Evolutionary conservation across 1,139 yeast genomes (phyloP), one percentile per base, ranked within the genome.

Genomic region (Magnusiomyces suaveolens): DNA sequence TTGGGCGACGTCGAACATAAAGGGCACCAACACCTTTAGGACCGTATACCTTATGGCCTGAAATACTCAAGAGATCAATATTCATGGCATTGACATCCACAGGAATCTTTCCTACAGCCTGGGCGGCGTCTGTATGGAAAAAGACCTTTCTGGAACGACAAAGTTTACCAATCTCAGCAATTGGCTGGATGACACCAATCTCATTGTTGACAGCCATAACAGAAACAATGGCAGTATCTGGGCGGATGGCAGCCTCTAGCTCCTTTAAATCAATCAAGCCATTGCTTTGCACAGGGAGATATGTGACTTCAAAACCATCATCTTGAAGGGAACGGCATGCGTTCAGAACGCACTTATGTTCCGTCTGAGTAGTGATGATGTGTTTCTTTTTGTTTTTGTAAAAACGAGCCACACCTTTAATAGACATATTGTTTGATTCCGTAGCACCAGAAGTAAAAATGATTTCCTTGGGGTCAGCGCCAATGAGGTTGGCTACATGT

Each of bases 21-120:
- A 90, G 77, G 18, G 98, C 99, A 65, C 99, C 99, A 60, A 89
- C 80, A 59, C 99, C 99, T 80, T 84, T 92, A 61, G 99, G 99
- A 3, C 98, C 99, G 70, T 94, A 92, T 58, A 94, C 84, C 74
- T 92, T 92, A 74, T 92, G 99, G 2, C 96, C 90, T 0, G 96
- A 87, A 58, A 92, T 86, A 23, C 97, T 88, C 82, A 94, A 76
- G 62, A 90, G 74, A 71, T 92, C 99, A 64, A 92, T 87, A 69
- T 92, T 89, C 84, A 84, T 81, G 63, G 84, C 87, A 73, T 94
- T 89, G 58, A 92, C 99, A 66, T 92, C 97, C 55, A 92, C 74
- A 53, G 89, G 88, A 55, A 94, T 80, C 71, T 94, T 94, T 60
- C 99, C 99, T 67, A 82, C 87, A 2, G 96, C 98, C 72, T 92